Evolutionary conservation across 345 rosid species (phyloP), one percentile per base, ranked within the genome.

Genomic region (Theobroma cacao): DNA sequence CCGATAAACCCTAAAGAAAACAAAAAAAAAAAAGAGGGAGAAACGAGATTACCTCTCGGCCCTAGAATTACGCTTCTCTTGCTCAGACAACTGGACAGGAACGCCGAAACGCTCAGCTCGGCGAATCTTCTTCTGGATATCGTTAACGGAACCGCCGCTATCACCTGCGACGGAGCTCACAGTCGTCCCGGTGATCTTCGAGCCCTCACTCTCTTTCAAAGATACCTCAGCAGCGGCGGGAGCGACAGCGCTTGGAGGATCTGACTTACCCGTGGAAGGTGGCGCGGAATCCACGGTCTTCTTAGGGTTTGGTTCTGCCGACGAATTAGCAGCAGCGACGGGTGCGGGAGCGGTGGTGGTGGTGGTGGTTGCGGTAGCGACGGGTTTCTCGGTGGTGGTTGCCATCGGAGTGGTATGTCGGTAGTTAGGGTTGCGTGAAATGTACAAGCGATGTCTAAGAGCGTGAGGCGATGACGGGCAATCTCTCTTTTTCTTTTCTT

Each of bases 91-190:
- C 83, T 88, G 88, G 11, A 96, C 95, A 22, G 88, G 84, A 60
- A 92, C 81, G 3, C 98, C 99, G 63, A 96, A 96, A 68, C 99
- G 87, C 89, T 96, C 98, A 7, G 99, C 99, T 56, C 99, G 92
- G 30, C 91, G 95, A 61, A 91, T 91, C 91, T 94, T 94, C 82
- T 88, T 94, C 90, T 89, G 90, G 43, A 85, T 78, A 64, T 88
- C 87, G 75, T 89, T 78, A 22, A 80, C 91, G 5, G 85, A 83
- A 41, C 79, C 90, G n/a, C 13, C 26, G 17, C 4, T 34, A 77
- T 87, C 74, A 14, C 71, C 90, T 0, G 80, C 77, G 34, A 38
- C 61, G 26, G 89, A 64, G 73, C 76, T 83, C 74, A 45, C 45
- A 2, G 83, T 8, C 38, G 83, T 20, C 12, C 1, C 79, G 74